Percentiles rank a stretch among this genome's conserved stretches.
phyloP scores from a whole-genome alignment of 495 filamentous ascomycete genomes.

The Penicillium flavigenum region DNA sequence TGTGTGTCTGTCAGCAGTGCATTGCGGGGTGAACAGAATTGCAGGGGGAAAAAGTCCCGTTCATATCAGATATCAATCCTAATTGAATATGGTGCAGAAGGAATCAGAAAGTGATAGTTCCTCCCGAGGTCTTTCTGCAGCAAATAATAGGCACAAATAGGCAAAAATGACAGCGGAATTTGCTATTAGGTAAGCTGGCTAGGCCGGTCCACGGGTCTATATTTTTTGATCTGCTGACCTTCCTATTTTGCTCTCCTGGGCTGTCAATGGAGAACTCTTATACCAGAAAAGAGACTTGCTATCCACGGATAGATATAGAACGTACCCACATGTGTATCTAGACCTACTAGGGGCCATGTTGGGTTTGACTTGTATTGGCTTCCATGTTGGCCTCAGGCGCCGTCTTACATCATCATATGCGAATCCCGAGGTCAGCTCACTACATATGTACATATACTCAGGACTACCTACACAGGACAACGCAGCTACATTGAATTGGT shows the following conservation, averaged over 20 bases:
- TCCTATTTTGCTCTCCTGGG: neutral
- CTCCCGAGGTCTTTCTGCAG: neutral
- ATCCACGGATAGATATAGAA: neutral
- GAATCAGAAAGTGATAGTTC: constrained; percentile 5
- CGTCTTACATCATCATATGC: neutral
- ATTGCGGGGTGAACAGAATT: constrained; percentile 5
- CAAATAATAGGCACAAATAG: constrained; percentile 7
- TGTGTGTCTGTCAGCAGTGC: constrained; percentile 8
- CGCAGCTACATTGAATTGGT: neutral
- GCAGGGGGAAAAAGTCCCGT: constrained; percentile 7
- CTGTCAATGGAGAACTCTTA: neutral
- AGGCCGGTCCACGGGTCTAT: neutral
- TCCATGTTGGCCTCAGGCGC: neutral
- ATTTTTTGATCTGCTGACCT: constrained; percentile 4
- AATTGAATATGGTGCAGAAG: constrained; percentile 4
- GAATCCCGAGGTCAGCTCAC: no score
- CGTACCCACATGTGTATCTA: no score
- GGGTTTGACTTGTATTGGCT: neutral
- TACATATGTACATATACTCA: no score
- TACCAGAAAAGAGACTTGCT: neutral
- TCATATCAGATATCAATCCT: neutral
- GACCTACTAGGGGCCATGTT: neutral
- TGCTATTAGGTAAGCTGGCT: constrained; percentile 1
- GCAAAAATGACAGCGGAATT: constrained; percentile 6
- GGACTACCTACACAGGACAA: no score